Base-by-base conservation (phyloP, 345 rosid genomes). In the Aegle marmelos region DNA sequence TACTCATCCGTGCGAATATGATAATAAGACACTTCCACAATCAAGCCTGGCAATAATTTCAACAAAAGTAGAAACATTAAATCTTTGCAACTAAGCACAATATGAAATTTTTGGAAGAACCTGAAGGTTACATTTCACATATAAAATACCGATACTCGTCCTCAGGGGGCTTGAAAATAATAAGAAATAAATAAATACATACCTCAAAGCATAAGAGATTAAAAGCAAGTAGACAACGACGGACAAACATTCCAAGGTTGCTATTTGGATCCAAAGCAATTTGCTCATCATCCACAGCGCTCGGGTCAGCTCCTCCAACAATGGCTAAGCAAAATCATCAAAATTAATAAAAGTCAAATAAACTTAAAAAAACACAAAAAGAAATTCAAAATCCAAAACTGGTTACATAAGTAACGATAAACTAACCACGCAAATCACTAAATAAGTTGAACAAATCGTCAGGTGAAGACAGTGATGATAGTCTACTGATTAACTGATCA, bases 401-500 rank as follows among this genome's bases (percentile, higher is more conserved):
- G 14, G 36, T 7, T 7, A 33, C 37, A 25, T 9, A 65, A 24
- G 53, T 53, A 58, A 31, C 6, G 27, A 21, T 11, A 17, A 79
- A 74, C 93, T 68, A 31, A 91, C 98, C 98, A 85, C 99, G 85
- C 89, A 93, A 82, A 67, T 93, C 98, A 41, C 66, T 86, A 79
- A 95, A 95, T 76, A 95, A 91, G 80, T 85, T 89, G 78, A 88
- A 93, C 79, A 95, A 82, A 85, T 91, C 97, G 81, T 96, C 97
- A 2, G 97, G 93, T 24, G 93, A 85, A 25, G 90, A 82, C 57
- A 96, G 80, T 80, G 93, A 84, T 2, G 97, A 89, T 6, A 96
- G 82, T 77, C 88, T 85, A 82, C 79, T 83, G 6, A 89, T 86
- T 69, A 94, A 83, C 73, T 91, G 92, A 79, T 91, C 94, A 78